Conservation (phyloP, 2,329 filamentous ascomycete species). For the Fusarium udum region DNA sequence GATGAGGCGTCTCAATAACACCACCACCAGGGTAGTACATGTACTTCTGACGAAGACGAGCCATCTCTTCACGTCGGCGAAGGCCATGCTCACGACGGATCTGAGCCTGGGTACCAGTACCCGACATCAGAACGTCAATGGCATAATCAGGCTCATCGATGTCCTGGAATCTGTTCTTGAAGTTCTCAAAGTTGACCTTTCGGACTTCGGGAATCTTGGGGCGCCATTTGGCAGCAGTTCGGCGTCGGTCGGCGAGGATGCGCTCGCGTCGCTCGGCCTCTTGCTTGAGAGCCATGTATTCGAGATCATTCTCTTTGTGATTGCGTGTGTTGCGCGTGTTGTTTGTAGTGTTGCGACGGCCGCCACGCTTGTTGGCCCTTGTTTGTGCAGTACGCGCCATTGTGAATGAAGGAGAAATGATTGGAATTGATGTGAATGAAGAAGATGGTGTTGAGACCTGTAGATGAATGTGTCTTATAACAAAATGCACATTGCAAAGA, state of each 20-base stretch:
- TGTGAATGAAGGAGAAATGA: neutral
- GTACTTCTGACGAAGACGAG: conserved; percentile 47
- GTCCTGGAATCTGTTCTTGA: conserved; percentile 54
- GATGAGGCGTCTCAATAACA: neutral
- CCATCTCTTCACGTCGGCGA: conserved; percentile 50
- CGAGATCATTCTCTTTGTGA: conserved; percentile 43
- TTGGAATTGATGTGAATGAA: neutral
- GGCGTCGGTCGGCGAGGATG: conserved; percentile 49
- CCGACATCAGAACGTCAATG: conserved; percentile 52
- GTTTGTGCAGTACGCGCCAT: conserved; percentile 32
- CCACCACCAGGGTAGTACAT: conserved; percentile 16
- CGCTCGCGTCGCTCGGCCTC: conserved; percentile 51
- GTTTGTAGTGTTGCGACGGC: conserved; percentile 7
- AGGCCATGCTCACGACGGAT: conserved; percentile 51
- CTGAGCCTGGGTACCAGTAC: conserved; percentile 48
- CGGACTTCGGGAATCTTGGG: conserved; percentile 54
- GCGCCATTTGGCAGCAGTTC: conserved; percentile 51
- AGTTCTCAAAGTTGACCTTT: conserved; percentile 55
- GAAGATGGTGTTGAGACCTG: neutral
- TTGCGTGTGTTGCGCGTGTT: conserved; percentile 6
- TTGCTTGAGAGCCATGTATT: conserved; percentile 46
- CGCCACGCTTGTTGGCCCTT: conserved; percentile 9
- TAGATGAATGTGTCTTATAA: neutral
- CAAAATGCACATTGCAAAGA: neutral
- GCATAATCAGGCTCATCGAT: conserved; percentile 50